Conservation (phyloP, 768 basidiomycete species). For the Austroboletus eburneus region DNA sequence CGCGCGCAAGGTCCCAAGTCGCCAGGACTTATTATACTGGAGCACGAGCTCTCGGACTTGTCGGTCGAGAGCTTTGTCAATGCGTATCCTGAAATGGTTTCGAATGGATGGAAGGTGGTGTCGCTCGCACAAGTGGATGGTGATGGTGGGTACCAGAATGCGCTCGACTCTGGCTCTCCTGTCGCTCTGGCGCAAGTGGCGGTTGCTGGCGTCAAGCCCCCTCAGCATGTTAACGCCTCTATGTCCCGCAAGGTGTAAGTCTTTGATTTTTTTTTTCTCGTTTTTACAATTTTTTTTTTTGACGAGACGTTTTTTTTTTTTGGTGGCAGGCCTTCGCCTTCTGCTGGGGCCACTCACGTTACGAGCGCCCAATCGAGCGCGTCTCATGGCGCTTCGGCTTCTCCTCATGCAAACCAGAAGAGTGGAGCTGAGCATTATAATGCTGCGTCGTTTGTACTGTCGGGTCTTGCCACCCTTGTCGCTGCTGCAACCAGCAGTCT, state of each 20-base stretch:
- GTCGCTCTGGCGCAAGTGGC: constrained; percentile 23
- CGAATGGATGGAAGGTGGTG: constrained; percentile 67
- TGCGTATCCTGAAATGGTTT: constrained; percentile 57
- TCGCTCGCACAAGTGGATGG: constrained; percentile 48
- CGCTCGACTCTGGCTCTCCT: constrained; percentile 29
- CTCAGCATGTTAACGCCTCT: constrained; percentile 12
- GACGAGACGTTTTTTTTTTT: too few relatives aligned
- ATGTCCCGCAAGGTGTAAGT: constrained; percentile 5
- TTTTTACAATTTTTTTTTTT: too few relatives aligned
- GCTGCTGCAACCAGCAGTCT: constrained; percentile 21
- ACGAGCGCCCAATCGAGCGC: constrained; percentile 6
- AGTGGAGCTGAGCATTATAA: constrained; percentile 27
- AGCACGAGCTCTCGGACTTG: constrained; percentile 71
- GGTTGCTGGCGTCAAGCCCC: constrained; percentile 13
- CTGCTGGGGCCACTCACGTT: not conserved
- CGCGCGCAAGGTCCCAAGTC: constrained; percentile 51
- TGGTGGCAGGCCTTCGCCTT: constrained; percentile 4
- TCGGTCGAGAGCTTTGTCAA: constrained; percentile 65
- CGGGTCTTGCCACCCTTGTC: constrained; percentile 20
- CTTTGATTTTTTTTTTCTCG: not conserved
- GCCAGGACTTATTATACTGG: constrained; percentile 77
- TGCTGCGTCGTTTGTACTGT: constrained; percentile 19
- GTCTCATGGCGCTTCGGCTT: constrained; percentile 12
- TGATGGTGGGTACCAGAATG: constrained; percentile 45
- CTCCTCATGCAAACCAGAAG: constrained; percentile 32